phyloP scores from a whole-genome alignment of 148 eudicot genomes.

The Chenopodium suecicum region DNA sequence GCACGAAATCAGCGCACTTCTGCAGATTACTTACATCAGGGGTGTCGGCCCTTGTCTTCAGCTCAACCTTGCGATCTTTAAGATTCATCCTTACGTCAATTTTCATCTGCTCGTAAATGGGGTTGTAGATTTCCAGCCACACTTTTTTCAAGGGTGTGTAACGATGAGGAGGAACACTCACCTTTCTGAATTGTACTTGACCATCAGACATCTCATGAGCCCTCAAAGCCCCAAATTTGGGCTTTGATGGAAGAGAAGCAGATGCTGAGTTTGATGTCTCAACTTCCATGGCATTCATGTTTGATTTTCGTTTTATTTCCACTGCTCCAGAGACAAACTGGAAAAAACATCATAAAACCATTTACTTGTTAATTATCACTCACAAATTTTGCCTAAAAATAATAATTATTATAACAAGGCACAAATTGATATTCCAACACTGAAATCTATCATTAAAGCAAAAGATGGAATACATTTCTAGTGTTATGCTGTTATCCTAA shows the following conservation, averaged over 20 bases:
- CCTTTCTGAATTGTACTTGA: slow-evolving; percentile 56
- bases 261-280: slow-evolving; percentile 33
- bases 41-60: slow-evolving; percentile 69
- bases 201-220: slow-evolving; percentile 88
- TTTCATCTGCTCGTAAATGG: slow-evolving; percentile 75
- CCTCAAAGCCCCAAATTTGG: slow-evolving; percentile 55
- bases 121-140: slow-evolving; percentile 82
- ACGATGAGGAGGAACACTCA: slow-evolving; percentile 70
- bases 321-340: neutral
- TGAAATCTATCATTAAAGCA: too few relatives aligned
- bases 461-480: neutral
- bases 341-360: neutral
- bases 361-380: too few relatives aligned
- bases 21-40: slow-evolving; percentile 77
- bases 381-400: too few relatives aligned
- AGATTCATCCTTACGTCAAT: slow-evolving; percentile 84
- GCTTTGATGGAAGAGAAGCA: slow-evolving; percentile 41
- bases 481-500: neutral
- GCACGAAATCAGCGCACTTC: slow-evolving; percentile 77
- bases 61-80: slow-evolving; percentile 64
- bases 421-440: neutral
- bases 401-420: too few relatives aligned
- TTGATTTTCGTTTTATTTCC: slow-evolving; percentile 16
- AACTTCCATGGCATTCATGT: slow-evolving; percentile 48
- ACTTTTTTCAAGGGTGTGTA: slow-evolving; percentile 70